Base-by-base conservation (phyloP, 192 early-diverging fungal genomes). In the Coemansia sp. region DNA sequence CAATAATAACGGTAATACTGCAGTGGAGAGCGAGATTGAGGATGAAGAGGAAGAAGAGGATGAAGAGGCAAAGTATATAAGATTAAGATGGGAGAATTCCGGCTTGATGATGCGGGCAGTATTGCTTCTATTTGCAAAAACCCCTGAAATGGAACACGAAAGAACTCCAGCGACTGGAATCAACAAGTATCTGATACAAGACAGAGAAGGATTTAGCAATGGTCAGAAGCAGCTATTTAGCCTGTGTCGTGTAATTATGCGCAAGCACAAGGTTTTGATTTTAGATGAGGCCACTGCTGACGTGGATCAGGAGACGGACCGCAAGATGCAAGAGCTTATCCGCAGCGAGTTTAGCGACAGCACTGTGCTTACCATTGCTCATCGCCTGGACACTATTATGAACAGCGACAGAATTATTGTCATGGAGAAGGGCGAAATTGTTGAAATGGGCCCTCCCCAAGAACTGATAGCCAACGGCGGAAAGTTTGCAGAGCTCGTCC, bases 221-320 rank as follows among this genome's bases (percentile, higher is more conserved):
- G 77, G 90, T 3, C 88, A 91, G 70, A 75, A 75, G 19, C 89
- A 91, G 75, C 79, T 91, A 35, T 64, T 91, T 38, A 85, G 80
- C 58, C 76, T 91, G 23, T 89, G 88, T 9, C 74, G 88, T 6
- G 73, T 86, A 21, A 59, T 91, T 42, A 62, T 92, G 40, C 44
- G 66, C 57, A 74, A 70, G 40, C 86, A 86, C 44, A 68, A 77
- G 10, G 76, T 91, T 19, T 40, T 92, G 16, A 53, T 89, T 28
- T 67, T 91, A 55, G 90, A 91, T 53, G 90, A 92, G 55, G 91
- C 89, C 6, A 92, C 91, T 5, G 80, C 89, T 5, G 69, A 77
- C 0, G 78, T 91, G 3, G 90, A 92, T 28, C 8, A 33, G 30
- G 53, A 60, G 16, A 69, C 68, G 0, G 73, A 75, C 33, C 11